Base-by-base conservation (phyloP, 805 yeast genomes). In the Isabelozyma heimii region DNA sequence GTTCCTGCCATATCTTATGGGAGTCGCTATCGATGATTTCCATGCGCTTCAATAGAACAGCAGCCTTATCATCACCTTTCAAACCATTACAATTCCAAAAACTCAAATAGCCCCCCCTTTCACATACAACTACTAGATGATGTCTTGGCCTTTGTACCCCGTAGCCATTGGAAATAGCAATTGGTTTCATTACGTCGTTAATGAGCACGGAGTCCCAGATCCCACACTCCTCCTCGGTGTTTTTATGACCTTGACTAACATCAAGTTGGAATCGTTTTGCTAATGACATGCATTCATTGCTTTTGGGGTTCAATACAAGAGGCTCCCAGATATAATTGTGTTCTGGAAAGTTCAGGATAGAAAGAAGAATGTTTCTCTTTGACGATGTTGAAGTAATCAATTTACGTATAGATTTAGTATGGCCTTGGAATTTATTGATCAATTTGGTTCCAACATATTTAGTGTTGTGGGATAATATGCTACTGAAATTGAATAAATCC, bases 351-450 rank as follows among this genome's bases (percentile, higher is more conserved):
- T 67, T 66, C 66, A 69, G 72, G 17, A 68, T 60, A 10, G 77
- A 73, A 12, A 73, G 55, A 38, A 73, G 47, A 1, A 72, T 51
- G 42, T 69, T 63, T 13, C 56, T 57, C 9, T 53, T 50, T 28
- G 63, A 54, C 1, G 71, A 61, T 26, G 82, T 70, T 1, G 96
- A 86, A 56, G 91, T 81, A 14, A 81, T 70, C 3, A 91, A 64
- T 44, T 75, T 77, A 54, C 80, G 82, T 17, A 91, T 83, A 0
- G 97, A 88, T 60, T 91, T 91, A 47, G 82, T 79, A 61, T 91
- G 97, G 1, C 98, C 98, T 1, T 95, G 89, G 47, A 85, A 80
- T 55, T 86, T 84, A 52, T 83, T 59, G 2, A 58, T 38, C 16
- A 73, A 55, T 9, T 43, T 46, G 4, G 61, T 47, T 1, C 58